These are phyloP conservation scores for Apophysomyces variabilis DNA, from an alignment of 371 early-diverging fungal species.

Conservation along the genomic window DNA sequence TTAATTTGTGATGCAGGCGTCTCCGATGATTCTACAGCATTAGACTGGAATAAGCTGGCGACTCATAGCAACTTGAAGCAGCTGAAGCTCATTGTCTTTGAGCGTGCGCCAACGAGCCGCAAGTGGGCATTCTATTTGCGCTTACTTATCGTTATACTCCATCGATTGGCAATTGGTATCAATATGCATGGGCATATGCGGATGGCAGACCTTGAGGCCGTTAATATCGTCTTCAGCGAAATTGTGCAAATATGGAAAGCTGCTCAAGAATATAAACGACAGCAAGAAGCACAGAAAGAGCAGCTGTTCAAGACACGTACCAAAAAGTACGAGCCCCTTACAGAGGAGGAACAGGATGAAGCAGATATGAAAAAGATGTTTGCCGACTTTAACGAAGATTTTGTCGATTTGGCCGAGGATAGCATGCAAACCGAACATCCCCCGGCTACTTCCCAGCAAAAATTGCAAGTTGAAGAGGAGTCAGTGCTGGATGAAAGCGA, in stretches of 20 bases:
- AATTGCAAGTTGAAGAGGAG: conserved; percentile 52
- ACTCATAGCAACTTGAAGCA: conserved; percentile 44
- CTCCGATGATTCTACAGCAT: conserved; percentile 34
- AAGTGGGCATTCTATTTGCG: conserved; percentile 72
- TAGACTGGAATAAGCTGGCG: conserved; percentile 55
- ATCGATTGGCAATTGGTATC: conserved; percentile 55
- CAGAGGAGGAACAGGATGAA: conserved; percentile 78
- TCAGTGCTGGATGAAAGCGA: conserved; percentile 62
- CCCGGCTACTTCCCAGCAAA: conserved; percentile 4
- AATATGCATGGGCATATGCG: conserved; percentile 61
- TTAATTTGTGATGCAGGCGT: conserved; percentile 52
- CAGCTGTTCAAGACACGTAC: conserved; percentile 76
- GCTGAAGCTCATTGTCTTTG: conserved; percentile 58
- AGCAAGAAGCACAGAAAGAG: conserved; percentile 73
- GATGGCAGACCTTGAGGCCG: conserved; percentile 51
- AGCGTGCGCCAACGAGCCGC: conserved; percentile 50
- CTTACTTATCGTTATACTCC: conserved; percentile 62
- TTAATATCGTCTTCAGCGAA: conserved; percentile 65
- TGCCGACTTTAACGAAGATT: conserved; percentile 75
- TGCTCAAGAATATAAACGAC: conserved; percentile 70
- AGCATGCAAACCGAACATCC: neutral
- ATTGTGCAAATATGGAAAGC: conserved; percentile 75
- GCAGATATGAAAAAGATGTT: conserved; percentile 73
- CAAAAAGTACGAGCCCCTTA: conserved; percentile 63
- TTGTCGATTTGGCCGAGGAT: conserved; percentile 51